Percentiles rank a stretch among this genome's conserved stretches.
Conservation (phyloP, 129 eudicot genomes). For the Heracleum sosnowskyi region DNA sequence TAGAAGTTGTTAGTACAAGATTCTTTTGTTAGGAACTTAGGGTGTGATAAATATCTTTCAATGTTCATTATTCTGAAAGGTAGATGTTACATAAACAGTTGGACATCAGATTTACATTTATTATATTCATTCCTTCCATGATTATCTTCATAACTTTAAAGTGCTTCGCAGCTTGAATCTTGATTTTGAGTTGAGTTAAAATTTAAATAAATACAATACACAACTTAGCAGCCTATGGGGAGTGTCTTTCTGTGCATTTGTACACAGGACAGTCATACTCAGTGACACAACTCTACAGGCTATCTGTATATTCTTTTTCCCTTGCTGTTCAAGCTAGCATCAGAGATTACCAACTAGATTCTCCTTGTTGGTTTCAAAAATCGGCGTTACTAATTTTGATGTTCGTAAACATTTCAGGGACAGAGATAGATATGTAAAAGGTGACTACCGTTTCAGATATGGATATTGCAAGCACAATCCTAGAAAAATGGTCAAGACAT, state of each 20-base stretch:
- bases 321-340: not conserved
- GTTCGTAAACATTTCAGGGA: constrained; percentile 45
- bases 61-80: not conserved
- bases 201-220: not conserved
- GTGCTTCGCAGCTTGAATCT: not conserved
- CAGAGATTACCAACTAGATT: not conserved
- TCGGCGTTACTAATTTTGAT: not conserved
- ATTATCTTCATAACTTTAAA: not conserved
- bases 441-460: constrained; percentile 88
- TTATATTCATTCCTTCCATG: not conserved
- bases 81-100: not conserved
- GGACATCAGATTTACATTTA: not conserved
- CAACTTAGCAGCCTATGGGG: not conserved
- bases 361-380: constrained; percentile 1
- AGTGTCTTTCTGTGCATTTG: not conserved
- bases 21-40: not conserved
- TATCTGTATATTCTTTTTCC: not conserved
- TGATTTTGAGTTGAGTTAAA: not conserved
- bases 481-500: constrained; percentile 95
- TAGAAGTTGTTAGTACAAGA: not conserved
- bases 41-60: not conserved
- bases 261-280: not conserved
- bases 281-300: not conserved
- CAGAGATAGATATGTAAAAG: constrained; percentile 90
- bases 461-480: constrained; percentile 98